A percentile compares a stretch with the other conserved stretches of the same genome.
Evolutionary conservation across 2,329 filamentous ascomycete genomes (phyloP).

Genomic region (Colletotrichum echinochloae): DNA sequence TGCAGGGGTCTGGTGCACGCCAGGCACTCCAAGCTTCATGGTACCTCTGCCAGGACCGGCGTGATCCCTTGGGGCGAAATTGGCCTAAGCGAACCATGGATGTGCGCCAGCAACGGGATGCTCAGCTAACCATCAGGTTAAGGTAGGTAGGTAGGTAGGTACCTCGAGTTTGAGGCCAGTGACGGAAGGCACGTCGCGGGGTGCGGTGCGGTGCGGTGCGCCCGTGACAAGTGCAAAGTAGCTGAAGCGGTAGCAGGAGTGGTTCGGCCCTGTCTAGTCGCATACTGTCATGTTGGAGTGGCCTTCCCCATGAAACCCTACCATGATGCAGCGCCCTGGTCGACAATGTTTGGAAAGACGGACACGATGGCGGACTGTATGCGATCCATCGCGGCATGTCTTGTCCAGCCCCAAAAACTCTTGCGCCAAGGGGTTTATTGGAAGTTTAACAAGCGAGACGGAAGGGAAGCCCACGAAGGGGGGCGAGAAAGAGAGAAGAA

Average conservation of each 20-base stretch:
- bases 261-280: constrained; percentile 1
- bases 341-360: background rate
- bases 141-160: constrained; percentile 15
- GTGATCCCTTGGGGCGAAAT: constrained; percentile 29
- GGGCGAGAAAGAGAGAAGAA: too few relatives aligned
- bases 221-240: constrained; percentile 17
- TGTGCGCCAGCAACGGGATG: constrained; percentile 27
- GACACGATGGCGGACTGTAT: background rate
- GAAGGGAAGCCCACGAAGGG: background rate
- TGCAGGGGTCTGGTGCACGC: background rate
- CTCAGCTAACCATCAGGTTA: constrained; percentile 24
- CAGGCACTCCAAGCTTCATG: constrained; percentile 22
- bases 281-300: constrained; percentile 16
- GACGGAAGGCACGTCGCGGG: background rate
- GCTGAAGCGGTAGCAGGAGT: background rate
- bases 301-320: background rate
- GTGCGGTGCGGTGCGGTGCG: too few relatives aligned
- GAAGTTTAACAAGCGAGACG: background rate
- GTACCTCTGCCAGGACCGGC: constrained; percentile 6
- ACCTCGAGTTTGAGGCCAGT: constrained; percentile 13
- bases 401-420: constrained; percentile 6
- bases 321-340: constrained; percentile 1
- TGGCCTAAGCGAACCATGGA: constrained; percentile 38
- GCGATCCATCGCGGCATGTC: constrained; percentile 10
- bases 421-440: background rate